Conservation (phyloP, 257 asterid species). For the Plectranthus barbatus region DNA sequence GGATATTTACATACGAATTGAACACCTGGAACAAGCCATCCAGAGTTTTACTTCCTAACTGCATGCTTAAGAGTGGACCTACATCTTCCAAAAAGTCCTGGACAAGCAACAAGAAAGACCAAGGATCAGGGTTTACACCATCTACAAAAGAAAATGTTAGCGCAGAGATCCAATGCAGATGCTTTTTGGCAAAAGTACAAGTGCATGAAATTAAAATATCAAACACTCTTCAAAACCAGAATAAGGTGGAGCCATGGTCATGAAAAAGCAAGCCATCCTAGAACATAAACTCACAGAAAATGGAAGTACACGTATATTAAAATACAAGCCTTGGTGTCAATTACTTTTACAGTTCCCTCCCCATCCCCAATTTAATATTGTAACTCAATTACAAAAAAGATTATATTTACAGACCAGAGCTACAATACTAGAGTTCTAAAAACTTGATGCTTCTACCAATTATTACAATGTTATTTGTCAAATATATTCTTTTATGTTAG, state of each 20-base stretch:
- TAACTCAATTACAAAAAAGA: too few relatives aligned
- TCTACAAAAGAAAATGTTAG: not conserved
- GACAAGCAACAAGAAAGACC: constrained; percentile 11
- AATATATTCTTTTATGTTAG: not conserved
- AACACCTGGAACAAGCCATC: constrained; percentile 95
- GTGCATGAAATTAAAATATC: not conserved
- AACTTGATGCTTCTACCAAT: not conserved
- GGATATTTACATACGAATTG: constrained; percentile 69
- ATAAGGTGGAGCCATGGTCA: not conserved
- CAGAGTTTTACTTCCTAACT: constrained; percentile 79
- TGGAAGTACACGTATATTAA: not conserved
- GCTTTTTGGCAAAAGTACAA: not conserved
- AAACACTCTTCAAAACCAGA: not conserved
- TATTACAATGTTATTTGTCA: not conserved
- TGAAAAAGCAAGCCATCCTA: not conserved
- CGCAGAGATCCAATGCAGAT: not conserved
- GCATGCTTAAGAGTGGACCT: constrained; percentile 91
- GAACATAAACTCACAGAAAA: not conserved
- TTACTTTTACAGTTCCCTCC: too few relatives aligned
- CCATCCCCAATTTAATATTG: too few relatives aligned
- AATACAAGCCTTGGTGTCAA: not conserved
- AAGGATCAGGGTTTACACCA: constrained; percentile 12
- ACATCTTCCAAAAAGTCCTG: constrained; percentile 98
- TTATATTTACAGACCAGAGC: too few relatives aligned
- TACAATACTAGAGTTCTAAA: not conserved